Percentiles rank a stretch among this genome's conserved stretches.
These are phyloP conservation scores for Mortierella hygrophila DNA, from an alignment of 192 early-diverging fungal species.

Conservation along the genomic window DNA sequence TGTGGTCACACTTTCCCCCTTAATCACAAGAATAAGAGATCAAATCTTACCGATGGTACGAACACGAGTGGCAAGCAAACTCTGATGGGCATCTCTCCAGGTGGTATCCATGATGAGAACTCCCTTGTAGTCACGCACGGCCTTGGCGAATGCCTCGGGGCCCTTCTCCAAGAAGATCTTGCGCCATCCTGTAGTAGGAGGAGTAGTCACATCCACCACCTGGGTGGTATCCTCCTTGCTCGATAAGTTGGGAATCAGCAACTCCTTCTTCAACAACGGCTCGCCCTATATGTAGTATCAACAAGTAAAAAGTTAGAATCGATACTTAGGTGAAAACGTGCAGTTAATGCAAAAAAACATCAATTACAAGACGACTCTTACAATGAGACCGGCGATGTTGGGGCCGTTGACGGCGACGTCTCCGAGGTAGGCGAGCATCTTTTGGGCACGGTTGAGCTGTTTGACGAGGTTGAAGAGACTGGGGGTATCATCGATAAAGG, in stretches of 20 bases:
- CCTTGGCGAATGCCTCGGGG: constrained; percentile 92
- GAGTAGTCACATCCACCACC: constrained; percentile 65
- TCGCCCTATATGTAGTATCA: constrained; percentile 58
- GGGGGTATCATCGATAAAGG: constrained; percentile 98
- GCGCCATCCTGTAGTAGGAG: constrained; percentile 87
- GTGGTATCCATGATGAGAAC: constrained; percentile 97
- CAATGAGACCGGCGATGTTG: constrained; percentile 89
- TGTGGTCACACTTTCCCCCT: not conserved
- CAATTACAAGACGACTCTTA: constrained; percentile 16
- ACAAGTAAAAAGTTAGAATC: no score
- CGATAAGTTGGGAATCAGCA: constrained; percentile 74
- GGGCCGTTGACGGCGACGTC: constrained; percentile 95
- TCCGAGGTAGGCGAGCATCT: constrained; percentile 90
- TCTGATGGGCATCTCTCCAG: constrained; percentile 97
- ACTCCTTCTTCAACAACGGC: constrained; percentile 74
- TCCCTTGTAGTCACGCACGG: constrained; percentile 88
- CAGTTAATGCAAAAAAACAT: not conserved
- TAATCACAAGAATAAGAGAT: not conserved
- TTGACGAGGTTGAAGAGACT: constrained; percentile 87
- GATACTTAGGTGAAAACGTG: no score
- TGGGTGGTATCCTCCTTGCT: constrained; percentile 46
- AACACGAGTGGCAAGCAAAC: constrained; percentile 94
- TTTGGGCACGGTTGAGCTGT: constrained; percentile 87
- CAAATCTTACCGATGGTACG: constrained; percentile 90
- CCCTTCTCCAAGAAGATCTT: constrained; percentile 88